Conservation (phyloP, 1,284 basidiomycete genomes). For the Mycosarcoma maydis region DNA sequence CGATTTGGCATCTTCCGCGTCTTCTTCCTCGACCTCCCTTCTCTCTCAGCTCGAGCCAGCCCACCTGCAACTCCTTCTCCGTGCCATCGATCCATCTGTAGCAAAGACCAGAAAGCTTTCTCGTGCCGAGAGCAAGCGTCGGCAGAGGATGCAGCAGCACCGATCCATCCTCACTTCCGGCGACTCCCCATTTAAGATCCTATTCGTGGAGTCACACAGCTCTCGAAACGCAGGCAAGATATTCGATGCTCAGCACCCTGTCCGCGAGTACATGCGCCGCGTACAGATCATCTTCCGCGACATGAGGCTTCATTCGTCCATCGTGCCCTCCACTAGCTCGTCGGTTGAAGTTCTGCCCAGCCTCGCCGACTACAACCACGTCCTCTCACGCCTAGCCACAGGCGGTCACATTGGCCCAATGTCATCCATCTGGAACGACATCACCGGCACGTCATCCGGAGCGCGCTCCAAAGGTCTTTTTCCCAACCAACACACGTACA, state of each 20-base stretch:
- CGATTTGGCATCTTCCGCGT: neutral
- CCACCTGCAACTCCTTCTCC: constrained; percentile 42
- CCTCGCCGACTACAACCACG: constrained; percentile 54
- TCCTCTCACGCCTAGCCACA: constrained; percentile 44
- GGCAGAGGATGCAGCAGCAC: constrained; percentile 27
- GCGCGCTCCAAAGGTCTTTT: constrained; percentile 9
- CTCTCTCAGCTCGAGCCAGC: constrained; percentile 31
- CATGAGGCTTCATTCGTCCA: constrained; percentile 38
- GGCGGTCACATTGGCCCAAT: constrained; percentile 54
- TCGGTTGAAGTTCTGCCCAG: constrained; percentile 23
- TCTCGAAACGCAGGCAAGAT: constrained; percentile 28
- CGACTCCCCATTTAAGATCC: constrained; percentile 13
- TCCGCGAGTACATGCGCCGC: constrained; percentile 48
- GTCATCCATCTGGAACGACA: constrained; percentile 53
- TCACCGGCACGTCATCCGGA: constrained; percentile 23
- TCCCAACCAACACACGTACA: constrained; percentile 50
- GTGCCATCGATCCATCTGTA: constrained; percentile 49
- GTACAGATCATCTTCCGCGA: constrained; percentile 51
- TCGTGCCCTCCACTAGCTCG: constrained; percentile 23
- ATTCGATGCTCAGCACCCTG: constrained; percentile 21
- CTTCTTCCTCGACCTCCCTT: constrained; percentile 24
- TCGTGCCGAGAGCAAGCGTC: constrained; percentile 26
- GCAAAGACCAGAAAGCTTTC: constrained; percentile 20
- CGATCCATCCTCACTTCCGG: constrained; percentile 14
- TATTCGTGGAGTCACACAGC: constrained; percentile 19